Conservation (phyloP, 306 rosid species). For the Medicago lupulina region DNA sequence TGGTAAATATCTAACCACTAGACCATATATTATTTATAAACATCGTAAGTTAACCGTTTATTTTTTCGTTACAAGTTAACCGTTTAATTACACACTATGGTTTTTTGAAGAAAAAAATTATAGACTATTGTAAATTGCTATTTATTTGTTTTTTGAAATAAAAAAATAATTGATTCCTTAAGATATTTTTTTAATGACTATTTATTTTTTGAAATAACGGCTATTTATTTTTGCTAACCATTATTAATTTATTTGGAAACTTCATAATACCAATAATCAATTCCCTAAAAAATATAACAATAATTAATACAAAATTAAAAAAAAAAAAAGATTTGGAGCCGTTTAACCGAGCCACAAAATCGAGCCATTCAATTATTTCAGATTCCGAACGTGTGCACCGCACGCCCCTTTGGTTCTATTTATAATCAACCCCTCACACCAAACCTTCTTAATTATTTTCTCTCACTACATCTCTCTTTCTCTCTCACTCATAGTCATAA, state of each 20-base stretch:
- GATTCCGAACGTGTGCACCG: slow-evolving; percentile 46
- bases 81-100: too few relatives aligned
- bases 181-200: too few relatives aligned
- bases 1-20: too few relatives aligned
- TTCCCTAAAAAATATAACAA: too few relatives aligned
- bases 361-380: background rate
- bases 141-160: too few relatives aligned
- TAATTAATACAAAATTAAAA: background rate
- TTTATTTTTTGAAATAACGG: too few relatives aligned
- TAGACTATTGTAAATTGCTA: too few relatives aligned
- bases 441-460: background rate
- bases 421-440: background rate
- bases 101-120: too few relatives aligned
- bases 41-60: too few relatives aligned
- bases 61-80: too few relatives aligned
- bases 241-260: background rate
- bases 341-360: background rate
- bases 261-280: background rate
- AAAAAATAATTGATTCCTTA: too few relatives aligned
- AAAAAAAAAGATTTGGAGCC: background rate
- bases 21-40: too few relatives aligned
- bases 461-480: background rate
- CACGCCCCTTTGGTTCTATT: slow-evolving; percentile 37
- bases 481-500: background rate
- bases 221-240: background rate